A percentile compares a stretch with the other conserved stretches of the same genome.
These are phyloP conservation scores for rapeseed (Brassica napus) DNA, from an alignment of 345 rosid species.

Conservation along the genomic window DNA sequence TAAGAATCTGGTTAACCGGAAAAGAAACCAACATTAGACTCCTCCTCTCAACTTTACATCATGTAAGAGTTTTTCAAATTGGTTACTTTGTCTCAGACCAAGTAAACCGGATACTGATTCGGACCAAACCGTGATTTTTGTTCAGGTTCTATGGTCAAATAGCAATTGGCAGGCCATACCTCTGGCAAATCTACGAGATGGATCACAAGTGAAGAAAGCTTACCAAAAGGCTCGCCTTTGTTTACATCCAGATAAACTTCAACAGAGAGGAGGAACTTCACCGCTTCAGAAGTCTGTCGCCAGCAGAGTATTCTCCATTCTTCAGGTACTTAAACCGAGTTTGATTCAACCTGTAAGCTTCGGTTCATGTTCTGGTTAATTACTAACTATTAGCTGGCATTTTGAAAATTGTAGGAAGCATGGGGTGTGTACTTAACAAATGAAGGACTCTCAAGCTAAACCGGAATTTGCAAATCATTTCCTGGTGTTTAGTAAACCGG, in stretches of 20 bases:
- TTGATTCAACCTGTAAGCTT: neutral
- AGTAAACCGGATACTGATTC: conserved; percentile 6
- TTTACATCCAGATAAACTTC: conserved; percentile 92
- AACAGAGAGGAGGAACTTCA: conserved; percentile 79
- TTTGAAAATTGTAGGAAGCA: conserved; percentile 56
- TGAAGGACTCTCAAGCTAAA: conserved; percentile 49
- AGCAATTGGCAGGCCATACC: conserved; percentile 73
- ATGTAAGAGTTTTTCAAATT: conserved; percentile 40
- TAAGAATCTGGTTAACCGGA: conserved; percentile 72
- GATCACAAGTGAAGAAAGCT: conserved; percentile 83
- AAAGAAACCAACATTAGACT: conserved; percentile 69
- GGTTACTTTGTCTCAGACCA: neutral
- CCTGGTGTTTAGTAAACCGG: conserved; percentile 3
- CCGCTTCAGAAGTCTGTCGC: conserved; percentile 68
- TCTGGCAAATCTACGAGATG: conserved; percentile 58
- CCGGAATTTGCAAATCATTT: neutral
- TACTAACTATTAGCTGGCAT: neutral
- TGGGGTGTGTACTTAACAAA: conserved; percentile 65
- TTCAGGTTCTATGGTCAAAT: conserved; percentile 74
- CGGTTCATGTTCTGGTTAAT: neutral
- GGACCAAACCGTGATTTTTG: neutral
- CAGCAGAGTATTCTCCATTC: conserved; percentile 67
- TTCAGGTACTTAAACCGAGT: conserved; percentile 57
- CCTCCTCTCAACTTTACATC: conserved; percentile 80
- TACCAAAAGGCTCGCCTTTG: conserved; percentile 91